phyloP scores from a whole-genome alignment of 1,284 basidiomycete species.

The Microbotryum saponariae region DNA sequence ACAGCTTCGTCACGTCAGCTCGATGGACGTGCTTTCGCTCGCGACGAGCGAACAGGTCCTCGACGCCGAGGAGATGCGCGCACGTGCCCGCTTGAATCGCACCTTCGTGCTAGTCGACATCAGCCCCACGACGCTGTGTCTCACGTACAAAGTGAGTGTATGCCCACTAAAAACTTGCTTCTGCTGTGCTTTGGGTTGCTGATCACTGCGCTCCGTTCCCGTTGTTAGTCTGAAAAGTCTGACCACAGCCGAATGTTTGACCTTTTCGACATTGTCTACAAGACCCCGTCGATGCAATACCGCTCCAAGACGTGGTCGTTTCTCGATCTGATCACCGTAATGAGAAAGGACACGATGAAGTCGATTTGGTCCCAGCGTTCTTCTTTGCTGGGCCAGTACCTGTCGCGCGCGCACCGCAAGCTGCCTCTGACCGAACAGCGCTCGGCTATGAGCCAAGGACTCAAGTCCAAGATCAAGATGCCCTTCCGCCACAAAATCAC shows the following conservation, averaged over 20 bases:
- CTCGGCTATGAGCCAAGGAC: conserved; percentile 6
- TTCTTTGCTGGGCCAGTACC: conserved; percentile 35
- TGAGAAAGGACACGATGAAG: conserved; percentile 46
- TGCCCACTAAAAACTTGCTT: too few relatives aligned
- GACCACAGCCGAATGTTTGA: conserved; percentile 45
- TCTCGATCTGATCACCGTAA: conserved; percentile 69
- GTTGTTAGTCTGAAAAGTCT: conserved; percentile 44
- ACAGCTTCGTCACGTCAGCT: conserved; percentile 15
- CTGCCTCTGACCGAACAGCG: conserved; percentile 18
- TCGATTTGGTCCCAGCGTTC: conserved; percentile 43
- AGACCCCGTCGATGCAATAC: conserved; percentile 58
- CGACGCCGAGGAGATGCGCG: conserved; percentile 43
- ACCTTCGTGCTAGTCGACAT: conserved; percentile 77
- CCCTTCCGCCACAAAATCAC: neutral
- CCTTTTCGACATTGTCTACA: conserved; percentile 49
- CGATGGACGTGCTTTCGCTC: conserved; percentile 15
- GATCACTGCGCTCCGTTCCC: conserved; percentile 43
- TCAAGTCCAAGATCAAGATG: conserved; percentile 8
- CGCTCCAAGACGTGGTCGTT: conserved; percentile 81
- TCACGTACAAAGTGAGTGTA: conserved; percentile 46
- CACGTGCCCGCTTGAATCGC: conserved; percentile 45
- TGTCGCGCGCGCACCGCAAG: conserved; percentile 8
- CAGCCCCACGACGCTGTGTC: conserved; percentile 51
- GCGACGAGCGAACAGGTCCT: conserved; percentile 30
- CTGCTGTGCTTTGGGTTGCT: neutral